phyloP scores from a whole-genome alignment of 106 monocot genomes.

The Gastrodia elata region DNA sequence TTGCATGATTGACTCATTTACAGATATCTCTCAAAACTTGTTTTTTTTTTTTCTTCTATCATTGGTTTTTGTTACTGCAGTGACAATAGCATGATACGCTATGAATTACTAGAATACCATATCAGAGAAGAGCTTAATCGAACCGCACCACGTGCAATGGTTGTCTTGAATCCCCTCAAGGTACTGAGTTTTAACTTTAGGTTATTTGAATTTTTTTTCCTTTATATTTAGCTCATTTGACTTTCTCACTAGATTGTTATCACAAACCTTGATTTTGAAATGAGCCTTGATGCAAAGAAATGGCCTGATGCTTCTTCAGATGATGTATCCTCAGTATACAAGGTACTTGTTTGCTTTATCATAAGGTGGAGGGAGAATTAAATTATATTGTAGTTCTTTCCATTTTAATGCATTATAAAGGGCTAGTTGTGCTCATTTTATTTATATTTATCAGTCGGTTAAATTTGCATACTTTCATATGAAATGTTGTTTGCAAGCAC shows the following conservation, averaged over 20 bases:
- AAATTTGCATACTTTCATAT: not conserved
- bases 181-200: slow-evolving; percentile 18
- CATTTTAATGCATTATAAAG: not conserved
- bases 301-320: slow-evolving; percentile 83
- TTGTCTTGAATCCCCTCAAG: slow-evolving; percentile 89
- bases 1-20: not conserved
- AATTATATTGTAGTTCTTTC: not conserved
- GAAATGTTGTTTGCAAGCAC: not conserved
- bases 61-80: slow-evolving; percentile 40
- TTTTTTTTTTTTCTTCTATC: not conserved
- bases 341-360: slow-evolving; percentile 32
- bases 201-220: not conserved
- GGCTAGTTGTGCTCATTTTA: not conserved
- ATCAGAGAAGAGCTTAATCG: slow-evolving; percentile 93
- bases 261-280: slow-evolving; percentile 65
- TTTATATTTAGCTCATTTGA: not conserved
- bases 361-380: not conserved
- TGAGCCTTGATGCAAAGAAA: slow-evolving; percentile 85
- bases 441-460: not conserved
- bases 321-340: slow-evolving; percentile 69
- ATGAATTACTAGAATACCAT: slow-evolving; percentile 79
- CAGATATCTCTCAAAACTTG: not conserved
- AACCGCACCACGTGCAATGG: slow-evolving; percentile 71
- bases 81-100: slow-evolving; percentile 90
- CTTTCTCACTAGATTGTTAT: slow-evolving; percentile 57